phyloP scores from a whole-genome alignment of 345 rosid species.

The Isatis tinctoria region DNA sequence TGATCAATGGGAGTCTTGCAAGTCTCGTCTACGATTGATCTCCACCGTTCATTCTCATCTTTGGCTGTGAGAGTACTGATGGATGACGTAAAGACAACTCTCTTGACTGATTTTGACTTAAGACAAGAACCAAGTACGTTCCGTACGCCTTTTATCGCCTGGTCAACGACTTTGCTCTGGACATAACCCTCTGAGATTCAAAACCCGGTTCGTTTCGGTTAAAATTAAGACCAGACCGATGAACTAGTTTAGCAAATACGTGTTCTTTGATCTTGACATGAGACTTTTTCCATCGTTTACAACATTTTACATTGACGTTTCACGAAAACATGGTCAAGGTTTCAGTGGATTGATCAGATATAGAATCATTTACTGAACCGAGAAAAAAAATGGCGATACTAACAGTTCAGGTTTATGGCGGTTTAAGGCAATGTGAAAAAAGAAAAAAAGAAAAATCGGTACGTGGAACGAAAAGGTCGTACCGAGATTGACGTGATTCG shows the following conservation, averaged over 20 bases:
- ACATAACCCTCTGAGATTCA: conserved; percentile 48
- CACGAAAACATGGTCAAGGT: neutral
- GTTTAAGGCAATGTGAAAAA: neutral
- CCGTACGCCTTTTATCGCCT: conserved; percentile 60
- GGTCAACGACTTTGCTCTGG: conserved; percentile 49
- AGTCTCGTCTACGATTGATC: conserved; percentile 62
- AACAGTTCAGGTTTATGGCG: neutral
- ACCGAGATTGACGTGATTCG: conserved; percentile 39
- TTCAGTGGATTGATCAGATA: neutral
- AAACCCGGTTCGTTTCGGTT: conserved; percentile 1
- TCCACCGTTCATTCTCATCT: conserved; percentile 51
- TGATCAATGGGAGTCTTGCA: conserved; percentile 51
- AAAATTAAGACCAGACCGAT: neutral
- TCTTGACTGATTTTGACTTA: conserved; percentile 58
- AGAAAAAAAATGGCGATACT: neutral
- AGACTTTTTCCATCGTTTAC: neutral
- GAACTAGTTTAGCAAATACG: neutral
- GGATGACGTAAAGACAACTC: conserved; percentile 84
- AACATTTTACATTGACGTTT: neutral
- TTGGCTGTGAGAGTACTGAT: conserved; percentile 75
- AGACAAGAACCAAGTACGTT: conserved; percentile 73
- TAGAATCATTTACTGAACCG: neutral
- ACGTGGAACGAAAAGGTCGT: neutral
- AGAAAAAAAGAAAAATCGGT: neutral
- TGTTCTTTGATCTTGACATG: neutral